Base-by-base conservation (phyloP, 768 basidiomycete genomes). In the Termitomyces eurrhizus region DNA sequence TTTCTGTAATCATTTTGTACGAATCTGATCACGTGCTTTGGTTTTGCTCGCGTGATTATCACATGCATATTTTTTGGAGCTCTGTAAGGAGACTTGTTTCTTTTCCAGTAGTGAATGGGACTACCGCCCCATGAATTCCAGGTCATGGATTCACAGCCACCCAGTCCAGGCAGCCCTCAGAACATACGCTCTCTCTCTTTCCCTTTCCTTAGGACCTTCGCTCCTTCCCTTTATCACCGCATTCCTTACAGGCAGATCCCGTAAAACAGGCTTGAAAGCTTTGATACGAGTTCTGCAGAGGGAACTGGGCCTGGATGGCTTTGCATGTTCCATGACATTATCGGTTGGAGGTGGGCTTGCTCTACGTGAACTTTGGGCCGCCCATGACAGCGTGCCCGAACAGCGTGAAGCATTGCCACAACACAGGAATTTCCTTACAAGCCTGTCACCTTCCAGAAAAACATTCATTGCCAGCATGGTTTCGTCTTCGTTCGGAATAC, bases 281-380 rank as follows among this genome's bases (percentile, higher is more conserved):
- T 65, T 80, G 45, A 64, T 65, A 61, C 72, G 75, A 51, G 69
- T 85, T 13, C 70, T 92, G 9, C 73, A 66, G 57, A 80, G 82
- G 44, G 89, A 92, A 67, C 70, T 89, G 12, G 78, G 80, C 8
- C 62, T 78, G 41, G 84, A 83, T 58, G 84, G 89, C 14, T 89
- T 92, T 69, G 87, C 91, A 7, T 87, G 82, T 58, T 81, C 88
- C 33, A 80, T 90, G 57, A 84, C 89, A 0, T 66, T 83, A 7
- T 80, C 85, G 16, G 76, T 90, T 6, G 88, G 81, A 0, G 90
- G 90, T 8, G 89, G 89, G 3, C 78, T 81, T 35, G 73, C 77
- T 39, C 67, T 92, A 21, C 77, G 77, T 54, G 73, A 75, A 35
- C 57, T 84, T 11, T 86, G 80, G 82, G 46, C 56, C 24, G 37